Base-by-base conservation (phyloP, 805 yeast species). In the Suhomyces sp. region DNA sequence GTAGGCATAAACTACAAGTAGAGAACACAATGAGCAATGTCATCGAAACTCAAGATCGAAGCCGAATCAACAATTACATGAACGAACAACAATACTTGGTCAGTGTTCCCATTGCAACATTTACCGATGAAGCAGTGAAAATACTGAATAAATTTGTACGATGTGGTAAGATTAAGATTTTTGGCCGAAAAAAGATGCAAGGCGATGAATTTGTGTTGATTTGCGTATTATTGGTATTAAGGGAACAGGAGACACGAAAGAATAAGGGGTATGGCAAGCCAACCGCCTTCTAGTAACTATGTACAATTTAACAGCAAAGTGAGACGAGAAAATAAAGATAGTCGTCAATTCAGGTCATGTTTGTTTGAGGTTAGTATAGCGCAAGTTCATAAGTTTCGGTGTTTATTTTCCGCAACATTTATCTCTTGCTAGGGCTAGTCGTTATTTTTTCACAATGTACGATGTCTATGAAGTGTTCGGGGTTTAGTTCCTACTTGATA, bases 191-290 rank as follows among this genome's bases (percentile, higher is more conserved):
- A 17, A 20, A 39, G 12, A 25, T 37, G n/a, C 57, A 48, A 29
- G 59, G 55, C 19, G 65, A 60, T 21, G 57, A 64, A 21, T 51
- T 66, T 40, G 60, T 64, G 19, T 44, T 68, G 29, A 53, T 60
- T 6, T 59, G 65, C 17, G 55, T 69, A 2, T 46, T 69, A 52
- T 54, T 68, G 46, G 64, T 66, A 7, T 59, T 70, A 52, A 52
- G 70, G 31, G 74, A 68, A 45, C 73, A 66, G 55, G 74, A 70
- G 51, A 55, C 57, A 15, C 58, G 71, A 48, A 70, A 70, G 56
- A 66, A 66, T 58, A 58, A 65, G 51, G 74, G 75, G 1, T 51
- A 51, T 33, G 64, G 50, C 20, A 45, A 45, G 20, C 47, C 47
- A 15, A 31, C 27, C 5, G 33, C 17, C 19, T n/a, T 45, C 15